phyloP scores from a whole-genome alignment of 495 filamentous ascomycete species.

The Penicillium steckii region DNA sequence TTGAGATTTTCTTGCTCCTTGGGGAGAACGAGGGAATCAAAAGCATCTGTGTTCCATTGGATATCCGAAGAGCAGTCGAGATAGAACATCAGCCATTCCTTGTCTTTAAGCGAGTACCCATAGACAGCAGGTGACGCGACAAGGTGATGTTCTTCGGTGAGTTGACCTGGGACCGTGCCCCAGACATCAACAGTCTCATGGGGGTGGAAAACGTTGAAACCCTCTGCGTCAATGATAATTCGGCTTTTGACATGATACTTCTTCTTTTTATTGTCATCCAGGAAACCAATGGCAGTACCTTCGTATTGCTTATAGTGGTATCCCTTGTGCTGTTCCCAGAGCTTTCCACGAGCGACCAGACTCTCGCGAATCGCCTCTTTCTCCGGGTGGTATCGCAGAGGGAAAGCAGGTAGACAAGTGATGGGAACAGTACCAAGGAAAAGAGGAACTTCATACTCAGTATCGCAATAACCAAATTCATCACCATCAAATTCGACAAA shows the following conservation, averaged over 20 bases:
- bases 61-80: slow-evolving; percentile 40
- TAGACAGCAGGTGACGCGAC: slow-evolving; percentile 19
- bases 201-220: slow-evolving; percentile 37
- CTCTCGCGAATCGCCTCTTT: slow-evolving; percentile 17
- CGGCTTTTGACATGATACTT: slow-evolving; percentile 52
- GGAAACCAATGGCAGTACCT: slow-evolving; percentile 42
- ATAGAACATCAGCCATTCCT: slow-evolving; percentile 44
- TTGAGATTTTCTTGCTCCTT: slow-evolving; percentile 25
- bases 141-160: slow-evolving; percentile 17
- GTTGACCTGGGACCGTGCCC: neutral
- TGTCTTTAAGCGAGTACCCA: slow-evolving; percentile 31
- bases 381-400: slow-evolving; percentile 54
- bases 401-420: slow-evolving; percentile 53
- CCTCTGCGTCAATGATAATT: slow-evolving; percentile 55
- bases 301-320: slow-evolving; percentile 62
- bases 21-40: slow-evolving; percentile 54
- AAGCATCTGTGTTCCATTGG: slow-evolving; percentile 51
- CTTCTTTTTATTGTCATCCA: slow-evolving; percentile 22
- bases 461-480: slow-evolving; percentile 49
- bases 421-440: slow-evolving; percentile 60
- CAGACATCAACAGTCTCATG: slow-evolving; percentile 21
- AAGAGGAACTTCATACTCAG: slow-evolving; percentile 40
- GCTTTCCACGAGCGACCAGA: slow-evolving; percentile 46
- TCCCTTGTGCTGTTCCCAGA: slow-evolving; percentile 55
- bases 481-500: slow-evolving; percentile 63